Base-by-base conservation (phyloP, 148 eudicot genomes). In the Camellia japonica region DNA sequence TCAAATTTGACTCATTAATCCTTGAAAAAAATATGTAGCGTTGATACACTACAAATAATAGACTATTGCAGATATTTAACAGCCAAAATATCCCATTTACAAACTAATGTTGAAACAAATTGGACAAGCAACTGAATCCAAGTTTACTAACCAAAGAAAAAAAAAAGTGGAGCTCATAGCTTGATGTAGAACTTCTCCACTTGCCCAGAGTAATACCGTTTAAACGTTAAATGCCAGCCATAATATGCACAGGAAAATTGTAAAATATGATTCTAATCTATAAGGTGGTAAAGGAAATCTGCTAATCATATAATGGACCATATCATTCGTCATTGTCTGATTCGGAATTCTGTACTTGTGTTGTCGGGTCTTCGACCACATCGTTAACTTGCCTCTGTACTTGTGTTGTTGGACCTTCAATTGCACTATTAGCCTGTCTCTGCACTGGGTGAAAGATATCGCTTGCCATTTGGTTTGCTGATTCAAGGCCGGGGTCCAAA, bases 351-450 rank as follows among this genome's bases (percentile, higher is more conserved):
- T 85, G 86, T 19, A 4, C 87, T 16, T 67, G 80, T 76, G 67
- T 66, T 16, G 83, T 64, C 56, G 87, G 87, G 54, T 88, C 94
- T 87, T 81, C 91, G 80, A 89, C 87, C 20, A 81, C 74, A 74
- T 78, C 80, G 74, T 30, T 74, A 38, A 49, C 72, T 15, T 63
- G 85, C 46, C 84, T 65, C 41, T 49, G 80, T 18, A 54, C 74
- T 2, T 47, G 70, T 79, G 70, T 64, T 3, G 85, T 67, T 66
- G 88, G 87, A 62, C 89, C 91, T 87, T 80, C 88, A 79, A 87
- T 89, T 20, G 84, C 82, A 74, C 81, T 80, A 71, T 42, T 76
- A 16, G 47, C 80, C 41, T 61, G 84, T 68, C 86, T 52, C 62
- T 79, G 83, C 20, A 59, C 77, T 1, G 94, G 92, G 85, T 80